Conservation (phyloP, 2,329 filamentous ascomycete genomes). For the Cucurbitaria berberidis region DNA sequence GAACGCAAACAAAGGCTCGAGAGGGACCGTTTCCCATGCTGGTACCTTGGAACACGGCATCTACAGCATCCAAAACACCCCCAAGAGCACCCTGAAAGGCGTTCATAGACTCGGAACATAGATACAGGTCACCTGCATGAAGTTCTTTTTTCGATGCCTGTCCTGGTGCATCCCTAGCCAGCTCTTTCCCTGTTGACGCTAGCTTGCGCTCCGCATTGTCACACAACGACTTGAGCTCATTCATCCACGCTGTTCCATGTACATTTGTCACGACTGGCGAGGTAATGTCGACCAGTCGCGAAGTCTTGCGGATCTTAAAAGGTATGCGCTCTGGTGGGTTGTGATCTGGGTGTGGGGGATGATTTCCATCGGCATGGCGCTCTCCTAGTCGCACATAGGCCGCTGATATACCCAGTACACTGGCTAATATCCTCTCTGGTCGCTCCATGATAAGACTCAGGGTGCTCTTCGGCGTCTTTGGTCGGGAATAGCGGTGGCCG, state of each 20-base stretch:
- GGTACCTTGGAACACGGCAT: constrained; percentile 72
- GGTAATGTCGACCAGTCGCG: constrained; percentile 71
- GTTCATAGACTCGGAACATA: constrained; percentile 71
- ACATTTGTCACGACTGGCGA: constrained; percentile 86
- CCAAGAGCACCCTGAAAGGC: constrained; percentile 92
- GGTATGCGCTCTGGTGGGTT: constrained; percentile 69
- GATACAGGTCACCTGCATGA: constrained; percentile 56
- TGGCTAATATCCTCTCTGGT: constrained; percentile 87
- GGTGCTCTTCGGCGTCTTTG: constrained; percentile 72
- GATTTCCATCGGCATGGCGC: constrained; percentile 72
- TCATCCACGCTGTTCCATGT: constrained; percentile 92
- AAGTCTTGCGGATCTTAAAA: constrained; percentile 85
- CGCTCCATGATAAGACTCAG: constrained; percentile 88
- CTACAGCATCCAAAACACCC: constrained; percentile 91
- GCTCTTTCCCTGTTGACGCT: constrained; percentile 76
- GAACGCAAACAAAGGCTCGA: constrained; percentile 88
- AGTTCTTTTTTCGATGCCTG: constrained; percentile 69
- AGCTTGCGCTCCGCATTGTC: constrained; percentile 78
- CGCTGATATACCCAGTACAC: constrained; percentile 78
- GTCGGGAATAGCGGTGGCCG: constrained; percentile 87
- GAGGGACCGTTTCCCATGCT: constrained; percentile 61
- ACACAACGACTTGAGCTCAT: constrained; percentile 86
- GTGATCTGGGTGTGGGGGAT: constrained; percentile 69
- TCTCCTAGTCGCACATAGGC: constrained; percentile 92
- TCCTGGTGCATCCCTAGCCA: constrained; percentile 61